Evolutionary conservation across 2,329 filamentous ascomycete genomes (phyloP).

Genomic region (Arthrobotrys musiformis): DNA sequence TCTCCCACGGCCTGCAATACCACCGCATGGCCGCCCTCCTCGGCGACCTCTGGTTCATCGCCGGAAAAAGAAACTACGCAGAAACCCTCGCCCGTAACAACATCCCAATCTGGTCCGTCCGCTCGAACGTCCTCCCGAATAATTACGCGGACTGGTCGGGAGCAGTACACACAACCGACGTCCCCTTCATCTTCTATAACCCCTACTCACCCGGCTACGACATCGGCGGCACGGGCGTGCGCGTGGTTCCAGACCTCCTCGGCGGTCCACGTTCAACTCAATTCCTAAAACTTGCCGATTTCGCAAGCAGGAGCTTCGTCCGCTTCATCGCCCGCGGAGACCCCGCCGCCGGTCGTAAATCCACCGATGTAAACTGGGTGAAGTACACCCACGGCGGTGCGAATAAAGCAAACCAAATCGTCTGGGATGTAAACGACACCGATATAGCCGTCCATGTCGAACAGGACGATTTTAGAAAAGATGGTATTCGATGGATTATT

Average conservation of each 20-base stretch:
- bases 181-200: constrained; percentile 62
- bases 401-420: constrained; percentile 59
- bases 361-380: constrained; percentile 58
- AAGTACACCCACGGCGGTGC: constrained; percentile 55
- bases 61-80: constrained; percentile 68
- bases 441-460: constrained; percentile 32
- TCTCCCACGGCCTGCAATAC: constrained; percentile 65
- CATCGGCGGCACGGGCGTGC: neutral
- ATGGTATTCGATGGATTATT: neutral
- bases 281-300: constrained; percentile 25
- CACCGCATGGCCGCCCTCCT: constrained; percentile 69
- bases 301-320: constrained; percentile 27
- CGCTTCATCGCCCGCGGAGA: constrained; percentile 2
- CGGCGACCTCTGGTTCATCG: constrained; percentile 70
- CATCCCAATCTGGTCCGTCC: constrained; percentile 70
- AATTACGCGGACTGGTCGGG: constrained; percentile 64
- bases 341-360: constrained; percentile 41
- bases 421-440: constrained; percentile 60
- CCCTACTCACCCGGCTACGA: constrained; percentile 56
- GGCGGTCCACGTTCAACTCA: constrained; percentile 56
- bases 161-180: constrained; percentile 67
- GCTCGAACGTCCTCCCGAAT: constrained; percentile 70
- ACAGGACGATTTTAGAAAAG: neutral
- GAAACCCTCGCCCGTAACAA: constrained; percentile 57
- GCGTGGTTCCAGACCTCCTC: neutral